Base-by-base conservation (phyloP, 1,284 basidiomycete genomes). In the Phlebopus sp. region DNA sequence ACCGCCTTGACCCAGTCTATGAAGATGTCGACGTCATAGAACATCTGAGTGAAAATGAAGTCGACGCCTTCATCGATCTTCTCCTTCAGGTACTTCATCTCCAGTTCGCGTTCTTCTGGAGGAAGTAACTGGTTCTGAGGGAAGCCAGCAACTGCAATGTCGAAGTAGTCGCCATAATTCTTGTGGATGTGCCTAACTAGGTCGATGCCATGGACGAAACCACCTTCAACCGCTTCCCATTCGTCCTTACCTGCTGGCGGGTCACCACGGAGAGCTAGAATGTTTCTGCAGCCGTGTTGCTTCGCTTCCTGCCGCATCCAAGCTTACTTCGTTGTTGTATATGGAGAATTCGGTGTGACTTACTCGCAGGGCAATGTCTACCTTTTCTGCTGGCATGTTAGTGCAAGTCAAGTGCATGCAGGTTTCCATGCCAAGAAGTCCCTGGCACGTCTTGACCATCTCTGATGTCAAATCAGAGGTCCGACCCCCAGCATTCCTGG, bases 371-470 rank as follows among this genome's bases (percentile, higher is more conserved):
- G 94, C 94, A 59, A 86, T 84, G 69, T 96, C 92, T 40, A 97
- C 91, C 69, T 97, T 97, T 65, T 91, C 88, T 62, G 79, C 80
- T 21, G 92, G 93, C 94, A 97, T 97, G 71, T 97, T 97, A 30
- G 96, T 99, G 67, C 96, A 99, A 36, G 95, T 98, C 55, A 99
- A 71, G 71, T 99, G 96, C 90, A 99, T 95, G 73, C 94, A 98
- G 19, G 92, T 93, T 74, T 97, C 93, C 39, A 97, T 79, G 2
- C 94, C 94, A 66, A 98, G 91, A 23, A 92, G 74, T 47, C 89
- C 79, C 69, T 96, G 92, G 62, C 91, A 94, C 37, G 92, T 94
- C 73, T 96, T 95, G 57, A 99, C 94, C 72, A 99, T 87, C 63
- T 95, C 90, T n/a, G 87, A 84, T 7, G 92, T 94, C 50, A 96